Base-by-base conservation (phyloP, 352 stramenopile species). In the Phytopythium vexans region DNA sequence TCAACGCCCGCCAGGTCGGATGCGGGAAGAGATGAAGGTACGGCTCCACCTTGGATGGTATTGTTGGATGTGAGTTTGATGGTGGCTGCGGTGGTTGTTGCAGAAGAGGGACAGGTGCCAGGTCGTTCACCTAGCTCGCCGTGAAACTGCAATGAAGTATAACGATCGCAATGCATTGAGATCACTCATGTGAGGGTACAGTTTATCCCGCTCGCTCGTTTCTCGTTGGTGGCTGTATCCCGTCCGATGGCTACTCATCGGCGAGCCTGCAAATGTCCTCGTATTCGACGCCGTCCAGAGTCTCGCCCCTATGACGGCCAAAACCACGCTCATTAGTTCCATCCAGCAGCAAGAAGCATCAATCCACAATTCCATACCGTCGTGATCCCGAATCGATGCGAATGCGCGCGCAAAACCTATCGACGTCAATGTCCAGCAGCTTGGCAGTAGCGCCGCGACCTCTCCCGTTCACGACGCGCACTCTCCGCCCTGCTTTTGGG, bases 221-320 rank as follows among this genome's bases (percentile, higher is more conserved):
- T n/a, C n/a, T n/a, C n/a, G n/a, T n/a, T n/a, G n/a, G 47, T n/a
- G 14, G 34, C 11, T 7, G 47, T 21, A 8, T 7, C 15, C 34
- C 14, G 15, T 3, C 2, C 46, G 8, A 34, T 14, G n/a, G 4
- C 47, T 43, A 77, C 6, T 82, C 66, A 1, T 88, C 77, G 4
- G 61, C 74, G 0, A 92, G 52, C 54, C 77, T 78, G 58, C 86
- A 88, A 56, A 94, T 84, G 57, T 92, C 83, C 71, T 95, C 83
- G 47, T 94, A 92, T 60, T 93, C 86, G 38, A 95, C 77, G 33
- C 66, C 61, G 41, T 90, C 65, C 41, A 95, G 49, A 6, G 74
- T 68, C 3, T 92, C 68, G 3, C 83, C 86, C 56, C 78, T 89
- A 41, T 9, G 15, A 2, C 36, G 16, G 44, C 3, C 15, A 38